A percentile compares a stretch with the other conserved stretches of the same genome.
These are phyloP conservation scores for Jacaranda mimosifolia DNA, from an alignment of 257 asterid genomes.

Conservation along the genomic window DNA sequence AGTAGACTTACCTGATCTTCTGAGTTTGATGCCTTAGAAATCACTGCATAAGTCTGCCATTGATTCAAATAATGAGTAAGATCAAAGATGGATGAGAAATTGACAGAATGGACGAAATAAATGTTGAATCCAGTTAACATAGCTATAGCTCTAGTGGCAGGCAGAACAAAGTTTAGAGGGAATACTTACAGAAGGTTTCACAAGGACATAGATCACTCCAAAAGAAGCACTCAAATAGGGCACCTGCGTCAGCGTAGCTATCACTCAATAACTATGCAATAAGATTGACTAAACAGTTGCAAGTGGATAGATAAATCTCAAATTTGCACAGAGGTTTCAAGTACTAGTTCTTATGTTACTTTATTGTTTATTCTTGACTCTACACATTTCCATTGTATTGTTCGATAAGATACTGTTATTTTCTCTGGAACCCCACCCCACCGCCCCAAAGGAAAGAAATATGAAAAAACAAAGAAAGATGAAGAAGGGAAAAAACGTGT, in stretches of 20 bases:
- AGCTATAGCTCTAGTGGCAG: background rate
- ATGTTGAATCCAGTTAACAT: slow-evolving; percentile 3
- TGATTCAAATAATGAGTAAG: slow-evolving; percentile 19
- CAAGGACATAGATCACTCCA: slow-evolving; percentile 87
- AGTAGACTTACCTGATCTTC: slow-evolving; percentile 74
- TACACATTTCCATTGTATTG: no score
- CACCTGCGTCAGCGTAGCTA: slow-evolving; percentile 59
- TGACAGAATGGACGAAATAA: background rate
- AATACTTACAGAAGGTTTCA: slow-evolving; percentile 85
- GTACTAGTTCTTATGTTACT: background rate
- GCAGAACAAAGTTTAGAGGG: background rate
- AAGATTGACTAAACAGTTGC: background rate
- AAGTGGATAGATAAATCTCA: background rate
- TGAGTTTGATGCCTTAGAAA: slow-evolving; percentile 76
- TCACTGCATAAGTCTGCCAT: slow-evolving; percentile 83
- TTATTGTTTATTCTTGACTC: no score
- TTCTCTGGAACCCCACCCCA: no score
- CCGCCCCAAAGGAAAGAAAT: no score
- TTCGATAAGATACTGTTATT: no score
- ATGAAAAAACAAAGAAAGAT: no score
- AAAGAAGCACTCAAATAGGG: slow-evolving; percentile 87
- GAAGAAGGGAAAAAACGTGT: background rate
- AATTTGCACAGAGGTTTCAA: background rate
- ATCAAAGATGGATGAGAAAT: slow-evolving; percentile 20
- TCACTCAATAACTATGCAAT: slow-evolving; percentile 19